phyloP scores from a whole-genome alignment of 2,329 filamentous ascomycete species.

The Botryosphaeria dothidea region DNA sequence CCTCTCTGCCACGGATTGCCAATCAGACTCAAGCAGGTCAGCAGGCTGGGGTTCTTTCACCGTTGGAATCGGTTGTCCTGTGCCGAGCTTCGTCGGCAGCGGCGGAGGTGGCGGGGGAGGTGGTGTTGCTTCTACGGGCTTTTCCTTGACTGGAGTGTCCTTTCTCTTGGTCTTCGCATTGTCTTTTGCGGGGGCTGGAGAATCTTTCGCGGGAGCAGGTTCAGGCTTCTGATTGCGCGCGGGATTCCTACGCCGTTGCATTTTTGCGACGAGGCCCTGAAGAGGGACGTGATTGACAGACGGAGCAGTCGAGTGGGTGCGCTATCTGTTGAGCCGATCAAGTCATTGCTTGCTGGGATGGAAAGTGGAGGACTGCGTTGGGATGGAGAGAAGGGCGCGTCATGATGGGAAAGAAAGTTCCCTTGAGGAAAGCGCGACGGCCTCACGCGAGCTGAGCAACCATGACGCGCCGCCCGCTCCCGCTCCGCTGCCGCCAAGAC shows the following conservation, averaged over 20 bases:
- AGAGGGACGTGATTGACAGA: background rate
- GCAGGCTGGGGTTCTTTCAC: conserved; percentile 67
- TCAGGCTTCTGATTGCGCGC: conserved; percentile 19
- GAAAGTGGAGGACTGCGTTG: background rate
- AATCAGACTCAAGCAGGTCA: conserved; percentile 64
- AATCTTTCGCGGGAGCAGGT: conserved; percentile 7
- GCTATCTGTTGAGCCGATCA: background rate
- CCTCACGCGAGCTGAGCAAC: background rate
- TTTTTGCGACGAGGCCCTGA: background rate
- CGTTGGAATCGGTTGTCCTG: conserved; percentile 70
- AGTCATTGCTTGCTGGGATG: background rate
- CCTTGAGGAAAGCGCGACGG: background rate
- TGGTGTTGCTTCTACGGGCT: background rate
- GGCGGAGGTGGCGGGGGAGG: conserved; percentile 27
- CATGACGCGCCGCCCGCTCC: conserved; percentile 13
- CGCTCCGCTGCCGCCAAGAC: background rate
- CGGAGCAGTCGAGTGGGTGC: background rate
- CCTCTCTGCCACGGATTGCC: conserved; percentile 74
- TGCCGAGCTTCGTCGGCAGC: conserved; percentile 64
- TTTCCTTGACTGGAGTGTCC: conserved; percentile 17
- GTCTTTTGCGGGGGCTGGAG: background rate
- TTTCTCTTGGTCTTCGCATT: conserved; percentile 13
- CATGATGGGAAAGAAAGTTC: conserved; percentile 11
- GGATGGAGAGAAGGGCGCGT: background rate
- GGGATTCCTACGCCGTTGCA: conserved; percentile 16